Evolutionary conservation across 805 yeast genomes (phyloP).

Genomic region (Kodamaea neixiangensis): DNA sequence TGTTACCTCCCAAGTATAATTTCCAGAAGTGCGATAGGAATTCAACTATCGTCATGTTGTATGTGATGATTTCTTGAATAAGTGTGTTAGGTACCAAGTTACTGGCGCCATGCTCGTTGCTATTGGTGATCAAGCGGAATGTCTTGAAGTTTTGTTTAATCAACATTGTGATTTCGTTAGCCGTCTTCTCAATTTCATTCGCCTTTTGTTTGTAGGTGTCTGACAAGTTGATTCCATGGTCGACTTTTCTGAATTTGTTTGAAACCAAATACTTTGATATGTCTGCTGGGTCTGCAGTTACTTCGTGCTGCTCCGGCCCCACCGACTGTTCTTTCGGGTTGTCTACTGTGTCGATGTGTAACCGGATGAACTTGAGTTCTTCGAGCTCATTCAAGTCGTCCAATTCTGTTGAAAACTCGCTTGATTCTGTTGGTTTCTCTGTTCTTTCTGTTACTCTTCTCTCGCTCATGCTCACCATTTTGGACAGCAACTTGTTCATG

Average conservation of each 20-base stretch:
- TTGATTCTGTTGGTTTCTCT: slow-evolving; percentile 21
- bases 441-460: slow-evolving; percentile 19
- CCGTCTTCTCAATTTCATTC: slow-evolving; percentile 43
- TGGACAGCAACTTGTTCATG: slow-evolving; percentile 83
- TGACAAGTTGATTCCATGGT: slow-evolving; percentile 23
- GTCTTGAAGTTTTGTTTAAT: slow-evolving; percentile 58
- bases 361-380: slow-evolving; percentile 53
- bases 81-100: slow-evolving; percentile 37
- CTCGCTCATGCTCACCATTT: slow-evolving; percentile 56
- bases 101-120: slow-evolving; percentile 17
- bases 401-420: slow-evolving; percentile 46
- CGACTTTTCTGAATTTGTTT: slow-evolving; percentile 18
- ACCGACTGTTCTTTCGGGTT: slow-evolving; percentile 28
- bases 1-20: slow-evolving; percentile 35
- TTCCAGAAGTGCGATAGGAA: slow-evolving; percentile 48
- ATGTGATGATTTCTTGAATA: slow-evolving; percentile 36
- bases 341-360: slow-evolving; percentile 38
- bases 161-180: slow-evolving; percentile 46
- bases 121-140: slow-evolving; percentile 36
- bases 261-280: slow-evolving; percentile 20
- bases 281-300: slow-evolving; percentile 20
- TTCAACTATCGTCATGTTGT: slow-evolving; percentile 43
- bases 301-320: slow-evolving; percentile 25
- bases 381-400: slow-evolving; percentile 54
- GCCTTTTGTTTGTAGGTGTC: slow-evolving; percentile 32